Conservation (phyloP, 208 protist species). For the Crithidia acanthocephali region DNA sequence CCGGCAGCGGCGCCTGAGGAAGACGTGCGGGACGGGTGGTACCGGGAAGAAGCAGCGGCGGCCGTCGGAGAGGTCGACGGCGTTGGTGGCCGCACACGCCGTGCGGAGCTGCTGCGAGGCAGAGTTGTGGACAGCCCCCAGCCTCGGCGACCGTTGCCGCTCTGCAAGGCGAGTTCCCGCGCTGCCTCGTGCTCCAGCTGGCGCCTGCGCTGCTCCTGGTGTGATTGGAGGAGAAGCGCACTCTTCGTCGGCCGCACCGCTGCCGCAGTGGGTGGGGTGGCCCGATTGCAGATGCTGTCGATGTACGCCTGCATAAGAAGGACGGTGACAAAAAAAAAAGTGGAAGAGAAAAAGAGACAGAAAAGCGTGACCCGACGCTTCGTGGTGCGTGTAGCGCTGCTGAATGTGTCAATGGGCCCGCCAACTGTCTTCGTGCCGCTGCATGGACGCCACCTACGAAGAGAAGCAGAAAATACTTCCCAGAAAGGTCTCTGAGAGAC, state of each 20-base stretch:
- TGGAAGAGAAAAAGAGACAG: too few species aligned
- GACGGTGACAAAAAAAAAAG: neutral
- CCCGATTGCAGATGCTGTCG: slow-evolving; percentile 34
- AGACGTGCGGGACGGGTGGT: too few species aligned
- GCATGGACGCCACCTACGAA: too few species aligned
- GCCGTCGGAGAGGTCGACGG: too few species aligned
- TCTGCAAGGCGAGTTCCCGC: neutral
- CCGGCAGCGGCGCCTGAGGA: too few species aligned
- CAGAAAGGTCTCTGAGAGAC: too few species aligned
- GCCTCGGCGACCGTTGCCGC: neutral
- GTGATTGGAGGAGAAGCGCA: slow-evolving; percentile 24
- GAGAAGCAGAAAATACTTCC: too few species aligned
- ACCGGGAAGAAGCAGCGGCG: too few species aligned
- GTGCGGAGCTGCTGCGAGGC: neutral
- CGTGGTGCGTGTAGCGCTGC: too few species aligned
- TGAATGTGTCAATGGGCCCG: too few species aligned
- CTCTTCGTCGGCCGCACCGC: slow-evolving; percentile 24
- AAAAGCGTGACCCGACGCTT: too few species aligned
- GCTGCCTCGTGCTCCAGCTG: neutral
- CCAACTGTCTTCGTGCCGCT: too few species aligned
- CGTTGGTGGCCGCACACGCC: neutral
- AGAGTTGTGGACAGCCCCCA: neutral
- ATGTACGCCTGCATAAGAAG: slow-evolving; percentile 32
- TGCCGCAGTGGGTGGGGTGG: slow-evolving; percentile 9
- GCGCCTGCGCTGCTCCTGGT: neutral